Evolutionary conservation across 2,329 filamentous ascomycete species (phyloP), one percentile per base, ranked within the genome.

Genomic region (Colletotrichum gloeosporioides): DNA sequence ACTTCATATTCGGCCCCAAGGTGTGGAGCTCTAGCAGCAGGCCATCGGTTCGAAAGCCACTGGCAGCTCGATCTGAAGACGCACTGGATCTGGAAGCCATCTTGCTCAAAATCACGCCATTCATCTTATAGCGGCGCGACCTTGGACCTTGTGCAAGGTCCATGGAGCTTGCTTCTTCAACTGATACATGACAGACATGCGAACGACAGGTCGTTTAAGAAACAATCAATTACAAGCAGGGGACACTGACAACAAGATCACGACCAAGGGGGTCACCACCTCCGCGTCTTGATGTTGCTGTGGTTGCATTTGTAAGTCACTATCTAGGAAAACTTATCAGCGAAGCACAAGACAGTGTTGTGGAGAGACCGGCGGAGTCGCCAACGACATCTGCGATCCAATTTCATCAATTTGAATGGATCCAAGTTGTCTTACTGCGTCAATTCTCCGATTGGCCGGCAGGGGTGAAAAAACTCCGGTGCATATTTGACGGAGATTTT

Each of bases 401-500:
- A 74, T 73, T 73, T 69, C 59, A 44, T 32, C 34, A 61, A 27
- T 36, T 57, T 53, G 55, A 53, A 75, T 75, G 73, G 69, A 72
- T n/a, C 73, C 69, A 75, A 67, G 10, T 32, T 69, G 65, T 55
- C 44, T 61, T 59, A 61, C 36, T 57, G 65, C 18, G 29, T 73
- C 70, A 76, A 74, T 69, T 76, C 65, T 74, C 74, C 74, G 74
- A 76, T 76, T 76, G 74, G 74, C 18, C 49, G 22, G 34, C 70
- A 76, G 74, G 74, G 67, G 49, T 57, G 15, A 7, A 27, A 39
- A 76, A 76, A 32, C 49, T 69, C 74, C 74, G 74, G 74, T 69
- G 74, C 74, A 74, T 69, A 74, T 65, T 69, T 53, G 59, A 76
- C 65, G 74, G 74, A 76, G 74, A 76, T 69, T 76, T 76, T 49